Conservation (phyloP, 768 basidiomycete genomes). For the Wakefieldia striispora region DNA sequence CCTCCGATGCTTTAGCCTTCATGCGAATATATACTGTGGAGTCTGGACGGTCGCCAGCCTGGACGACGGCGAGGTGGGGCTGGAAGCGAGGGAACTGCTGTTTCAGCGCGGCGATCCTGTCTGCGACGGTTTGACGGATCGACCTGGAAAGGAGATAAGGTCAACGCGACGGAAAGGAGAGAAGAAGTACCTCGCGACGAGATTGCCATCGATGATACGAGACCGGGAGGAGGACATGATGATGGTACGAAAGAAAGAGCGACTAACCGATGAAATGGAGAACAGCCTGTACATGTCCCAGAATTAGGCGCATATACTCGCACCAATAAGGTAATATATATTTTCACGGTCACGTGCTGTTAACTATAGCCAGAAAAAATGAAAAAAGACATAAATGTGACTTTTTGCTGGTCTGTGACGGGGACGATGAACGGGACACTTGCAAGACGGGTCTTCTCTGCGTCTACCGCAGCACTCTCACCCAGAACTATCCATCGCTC, state of each 20-base stretch:
- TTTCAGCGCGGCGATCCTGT: slow-evolving; percentile 62
- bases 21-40: slow-evolving; percentile 93
- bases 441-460: slow-evolving; percentile 52
- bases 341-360: slow-evolving; percentile 21
- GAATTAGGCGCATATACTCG: background rate
- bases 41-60: slow-evolving; percentile 90
- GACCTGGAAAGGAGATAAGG: slow-evolving; percentile 48
- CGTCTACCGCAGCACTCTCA: slow-evolving; percentile 59
- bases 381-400: background rate
- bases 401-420: background rate
- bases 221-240: slow-evolving; percentile 43
- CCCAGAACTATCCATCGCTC: slow-evolving; percentile 45
- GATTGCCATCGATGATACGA: slow-evolving; percentile 78
- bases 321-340: background rate
- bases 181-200: slow-evolving; percentile 71
- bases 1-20: slow-evolving; percentile 94
- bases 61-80: slow-evolving; percentile 88
- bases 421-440: slow-evolving; percentile 49
- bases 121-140: slow-evolving; percentile 74
- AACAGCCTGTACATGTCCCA: slow-evolving; percentile 3
- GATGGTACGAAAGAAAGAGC: slow-evolving; percentile 23
- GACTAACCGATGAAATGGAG: background rate
- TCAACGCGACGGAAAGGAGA: slow-evolving; percentile 6
- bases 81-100: slow-evolving; percentile 81
- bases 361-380: background rate